A percentile compares a stretch with the other conserved stretches of the same genome.
These are phyloP conservation scores for Tulasnella sp. DNA, from an alignment of 768 basidiomycete species.

Conservation along the genomic window DNA sequence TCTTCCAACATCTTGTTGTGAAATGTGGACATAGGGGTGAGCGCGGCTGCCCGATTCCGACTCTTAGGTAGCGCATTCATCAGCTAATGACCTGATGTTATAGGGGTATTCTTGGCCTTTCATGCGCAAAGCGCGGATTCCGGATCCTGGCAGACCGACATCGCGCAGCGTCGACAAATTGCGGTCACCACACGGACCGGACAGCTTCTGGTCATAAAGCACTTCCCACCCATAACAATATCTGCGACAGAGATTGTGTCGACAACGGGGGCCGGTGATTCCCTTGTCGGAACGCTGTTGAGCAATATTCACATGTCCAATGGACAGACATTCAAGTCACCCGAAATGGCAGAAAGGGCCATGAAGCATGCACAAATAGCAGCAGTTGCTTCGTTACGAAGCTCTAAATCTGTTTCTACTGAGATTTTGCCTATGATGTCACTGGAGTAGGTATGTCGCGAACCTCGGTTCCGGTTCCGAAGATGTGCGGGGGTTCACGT, in stretches of 20 bases:
- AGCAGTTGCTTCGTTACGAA: no score
- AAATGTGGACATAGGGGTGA: constrained; percentile 57
- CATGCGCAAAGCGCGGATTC: constrained; percentile 33
- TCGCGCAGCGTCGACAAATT: constrained; percentile 40
- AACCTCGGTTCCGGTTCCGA: no score
- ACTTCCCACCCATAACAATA: constrained; percentile 48
- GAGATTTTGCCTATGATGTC: no score
- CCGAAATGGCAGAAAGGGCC: constrained; percentile 39
- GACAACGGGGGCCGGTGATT: constrained; percentile 88
- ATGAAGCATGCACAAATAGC: no score
- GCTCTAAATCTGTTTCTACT: no score
- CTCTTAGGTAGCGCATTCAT: constrained; percentile 11
- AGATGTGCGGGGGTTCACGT: no score
- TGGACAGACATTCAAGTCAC: no score
- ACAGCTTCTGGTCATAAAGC: constrained; percentile 49
- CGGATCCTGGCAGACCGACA: constrained; percentile 40
- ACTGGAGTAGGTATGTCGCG: no score
- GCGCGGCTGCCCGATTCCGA: constrained; percentile 17
- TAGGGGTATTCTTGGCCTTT: constrained; percentile 52
- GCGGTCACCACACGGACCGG: constrained; percentile 34
- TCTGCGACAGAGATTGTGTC: constrained; percentile 38
- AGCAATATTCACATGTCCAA: no score
- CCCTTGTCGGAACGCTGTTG: constrained; percentile 73
- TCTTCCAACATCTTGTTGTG: constrained; percentile 70
- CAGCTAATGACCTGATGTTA: background rate